phyloP scores from a whole-genome alignment of 129 eudicot genomes.

The Lonicera japonica region DNA sequence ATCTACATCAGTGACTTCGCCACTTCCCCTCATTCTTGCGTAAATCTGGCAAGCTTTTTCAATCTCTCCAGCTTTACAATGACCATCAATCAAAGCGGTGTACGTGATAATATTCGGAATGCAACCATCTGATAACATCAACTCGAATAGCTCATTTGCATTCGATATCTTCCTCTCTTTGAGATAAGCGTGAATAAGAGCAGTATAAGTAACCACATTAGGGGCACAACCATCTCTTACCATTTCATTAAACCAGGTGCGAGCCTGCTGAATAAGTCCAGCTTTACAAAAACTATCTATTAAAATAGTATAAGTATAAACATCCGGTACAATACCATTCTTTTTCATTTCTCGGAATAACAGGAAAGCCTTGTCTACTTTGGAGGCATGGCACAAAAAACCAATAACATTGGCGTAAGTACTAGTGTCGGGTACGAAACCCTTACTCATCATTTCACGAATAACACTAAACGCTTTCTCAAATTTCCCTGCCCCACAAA shows the following conservation, averaged over 20 bases:
- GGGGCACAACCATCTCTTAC: conserved; percentile 65
- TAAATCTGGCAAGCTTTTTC: conserved; percentile 80
- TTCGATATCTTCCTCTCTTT: conserved; percentile 51
- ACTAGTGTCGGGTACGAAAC: conserved; percentile 69
- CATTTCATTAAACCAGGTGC: conserved; percentile 79
- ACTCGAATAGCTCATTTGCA: conserved; percentile 72
- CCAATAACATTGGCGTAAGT: conserved; percentile 79
- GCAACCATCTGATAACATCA: conserved; percentile 68
- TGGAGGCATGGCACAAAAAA: conserved; percentile 59
- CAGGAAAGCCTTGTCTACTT: conserved; percentile 69
- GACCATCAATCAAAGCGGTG: conserved; percentile 79
- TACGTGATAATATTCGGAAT: conserved; percentile 78
- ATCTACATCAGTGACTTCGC: conserved; percentile 38
- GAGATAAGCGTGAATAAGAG: conserved; percentile 82
- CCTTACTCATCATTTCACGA: conserved; percentile 75
- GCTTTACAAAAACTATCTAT: conserved; percentile 91
- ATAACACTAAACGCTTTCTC: conserved; percentile 69
- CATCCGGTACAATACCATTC: conserved; percentile 73
- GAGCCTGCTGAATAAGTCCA: conserved; percentile 77
- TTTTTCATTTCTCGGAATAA: conserved; percentile 73
- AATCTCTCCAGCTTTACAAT: conserved; percentile 67
- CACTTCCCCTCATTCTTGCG: conserved; percentile 59
- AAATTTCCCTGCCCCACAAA: conserved; percentile 71
- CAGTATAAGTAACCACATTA: conserved; percentile 86
- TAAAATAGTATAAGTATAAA: conserved; percentile 74